Conservation (phyloP, 2,329 filamentous ascomycete genomes). For the Xylaria polymorpha region DNA sequence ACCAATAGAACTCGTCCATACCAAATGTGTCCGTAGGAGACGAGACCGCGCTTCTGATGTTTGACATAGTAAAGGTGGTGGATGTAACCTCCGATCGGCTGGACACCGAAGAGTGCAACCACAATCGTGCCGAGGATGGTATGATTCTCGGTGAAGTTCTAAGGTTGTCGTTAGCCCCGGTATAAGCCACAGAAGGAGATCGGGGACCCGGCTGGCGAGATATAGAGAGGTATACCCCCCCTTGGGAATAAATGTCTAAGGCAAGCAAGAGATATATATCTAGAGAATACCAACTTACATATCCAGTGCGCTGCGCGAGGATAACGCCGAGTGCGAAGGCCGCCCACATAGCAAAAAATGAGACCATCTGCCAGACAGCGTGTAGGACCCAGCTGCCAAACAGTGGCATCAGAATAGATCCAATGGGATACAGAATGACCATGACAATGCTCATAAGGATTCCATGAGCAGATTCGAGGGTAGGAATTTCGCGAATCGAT, state of each 20-base stretch:
- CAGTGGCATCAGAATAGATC: conserved; percentile 69
- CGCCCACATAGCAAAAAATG: conserved; percentile 68
- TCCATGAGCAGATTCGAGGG: conserved; percentile 57
- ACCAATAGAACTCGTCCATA: conserved; percentile 68
- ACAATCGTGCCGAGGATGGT: conserved; percentile 68
- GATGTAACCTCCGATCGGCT: conserved; percentile 67
- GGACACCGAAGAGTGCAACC: conserved; percentile 64
- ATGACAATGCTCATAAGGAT: conserved; percentile 71
- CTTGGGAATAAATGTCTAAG: neutral
- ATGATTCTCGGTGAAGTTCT: conserved; percentile 67
- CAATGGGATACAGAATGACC: conserved; percentile 68
- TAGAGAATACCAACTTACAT: conserved; percentile 42
- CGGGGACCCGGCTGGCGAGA: neutral
- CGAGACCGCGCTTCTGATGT: conserved; percentile 58
- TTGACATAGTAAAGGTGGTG: conserved; percentile 68
- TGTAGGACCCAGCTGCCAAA: conserved; percentile 69
- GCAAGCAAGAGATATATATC: neutral
- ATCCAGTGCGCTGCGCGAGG: conserved; percentile 51
- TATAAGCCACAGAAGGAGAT: conserved; percentile 1
- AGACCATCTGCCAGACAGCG: conserved; percentile 64
- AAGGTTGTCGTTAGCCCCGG: conserved; percentile 8
- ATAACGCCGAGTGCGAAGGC: conserved; percentile 67
- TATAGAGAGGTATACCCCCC: neutral
- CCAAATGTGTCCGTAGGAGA: conserved; percentile 71
- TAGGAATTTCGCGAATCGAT: conserved; percentile 36